A percentile compares a stretch with the other conserved stretches of the same genome.
Conservation (phyloP, 495 filamentous ascomycete species). For the Penicillium egyptiacum region DNA sequence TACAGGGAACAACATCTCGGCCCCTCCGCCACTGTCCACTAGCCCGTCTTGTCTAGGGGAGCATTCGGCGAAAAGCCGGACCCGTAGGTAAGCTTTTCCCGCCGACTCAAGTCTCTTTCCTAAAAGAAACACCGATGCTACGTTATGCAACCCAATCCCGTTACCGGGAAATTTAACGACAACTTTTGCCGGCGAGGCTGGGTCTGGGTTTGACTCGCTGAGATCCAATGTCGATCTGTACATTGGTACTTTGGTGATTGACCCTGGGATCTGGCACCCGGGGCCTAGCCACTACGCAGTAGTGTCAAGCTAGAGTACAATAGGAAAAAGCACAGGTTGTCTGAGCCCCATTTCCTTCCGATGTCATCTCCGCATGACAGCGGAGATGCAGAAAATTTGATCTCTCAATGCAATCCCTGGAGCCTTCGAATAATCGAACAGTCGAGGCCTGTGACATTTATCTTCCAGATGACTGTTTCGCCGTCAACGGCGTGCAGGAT, state of each 20-base stretch:
- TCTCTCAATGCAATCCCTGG: slow-evolving; percentile 6
- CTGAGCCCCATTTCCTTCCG: slow-evolving; percentile 5
- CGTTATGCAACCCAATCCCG: slow-evolving; percentile 33
- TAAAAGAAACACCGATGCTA: slow-evolving; percentile 25
- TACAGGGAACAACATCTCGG: background rate
- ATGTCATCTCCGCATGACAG: slow-evolving; percentile 11
- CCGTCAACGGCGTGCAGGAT: background rate
- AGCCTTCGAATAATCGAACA: background rate
- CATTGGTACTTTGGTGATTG: slow-evolving; percentile 9
- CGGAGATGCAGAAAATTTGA: slow-evolving; percentile 5
- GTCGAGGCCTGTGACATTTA: slow-evolving; percentile 8
- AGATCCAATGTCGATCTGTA: slow-evolving; percentile 13
- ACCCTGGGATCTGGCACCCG: slow-evolving; percentile 6
- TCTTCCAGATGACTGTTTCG: background rate
- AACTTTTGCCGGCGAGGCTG: slow-evolving; percentile 12
- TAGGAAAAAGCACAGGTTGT: background rate
- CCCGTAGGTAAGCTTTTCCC: slow-evolving; percentile 22
- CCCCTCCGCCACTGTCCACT: slow-evolving; percentile 4
- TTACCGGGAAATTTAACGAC: slow-evolving; percentile 24
- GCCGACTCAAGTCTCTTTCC: slow-evolving; percentile 24
- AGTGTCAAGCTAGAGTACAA: background rate
- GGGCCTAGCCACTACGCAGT: background rate
- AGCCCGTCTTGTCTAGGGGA: background rate
- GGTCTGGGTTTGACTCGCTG: slow-evolving; percentile 4
- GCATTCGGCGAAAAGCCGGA: slow-evolving; percentile 1